Evolutionary conservation across 2,329 filamentous ascomycete genomes (phyloP).

Genomic region (Hortaea werneckii): DNA sequence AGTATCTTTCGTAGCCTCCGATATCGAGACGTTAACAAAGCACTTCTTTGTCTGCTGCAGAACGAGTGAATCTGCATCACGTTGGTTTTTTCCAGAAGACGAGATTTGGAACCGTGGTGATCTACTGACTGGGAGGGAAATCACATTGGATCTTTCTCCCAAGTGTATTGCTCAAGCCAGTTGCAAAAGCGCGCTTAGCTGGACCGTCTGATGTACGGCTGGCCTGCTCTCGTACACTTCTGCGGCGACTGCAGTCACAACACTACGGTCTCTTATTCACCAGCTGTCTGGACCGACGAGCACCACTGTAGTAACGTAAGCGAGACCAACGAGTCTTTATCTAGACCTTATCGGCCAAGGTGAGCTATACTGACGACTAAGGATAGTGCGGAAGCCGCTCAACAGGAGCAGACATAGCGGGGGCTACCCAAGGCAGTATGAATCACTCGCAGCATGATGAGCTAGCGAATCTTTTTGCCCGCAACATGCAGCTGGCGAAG

Average conservation of each 20-base stretch:
- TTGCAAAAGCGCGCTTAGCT: too few relatives aligned
- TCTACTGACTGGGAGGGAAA: neutral
- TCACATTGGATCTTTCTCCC: too few relatives aligned
- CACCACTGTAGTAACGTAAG: constrained; percentile 39
- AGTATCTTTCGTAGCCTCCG: too few relatives aligned
- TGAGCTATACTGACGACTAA: too few relatives aligned
- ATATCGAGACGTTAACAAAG: constrained; percentile 3
- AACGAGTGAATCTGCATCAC: constrained; percentile 9
- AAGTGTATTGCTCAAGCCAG: too few relatives aligned
- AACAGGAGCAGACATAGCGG: constrained; percentile 34
- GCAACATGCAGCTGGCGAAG: constrained; percentile 55
- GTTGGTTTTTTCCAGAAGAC: constrained; percentile 4
- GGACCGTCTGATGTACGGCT: constrained; percentile 11
- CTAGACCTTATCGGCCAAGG: too few relatives aligned
- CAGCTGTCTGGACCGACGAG: constrained; percentile 34
- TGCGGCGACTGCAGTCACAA: constrained; percentile 22
- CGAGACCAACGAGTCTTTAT: constrained; percentile 9
- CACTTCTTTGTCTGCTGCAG: constrained; percentile 6
- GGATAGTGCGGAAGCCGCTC: constrained; percentile 36
- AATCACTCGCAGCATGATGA: constrained; percentile 55
- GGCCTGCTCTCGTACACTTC: constrained; percentile 22
- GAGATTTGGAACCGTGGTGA: neutral
- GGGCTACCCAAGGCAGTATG: constrained; percentile 29
- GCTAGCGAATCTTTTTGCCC: constrained; percentile 67
- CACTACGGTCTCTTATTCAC: constrained; percentile 30